Evolutionary conservation across 192 early-diverging fungal species (phyloP).

Genomic region (Coemansia sp.): DNA sequence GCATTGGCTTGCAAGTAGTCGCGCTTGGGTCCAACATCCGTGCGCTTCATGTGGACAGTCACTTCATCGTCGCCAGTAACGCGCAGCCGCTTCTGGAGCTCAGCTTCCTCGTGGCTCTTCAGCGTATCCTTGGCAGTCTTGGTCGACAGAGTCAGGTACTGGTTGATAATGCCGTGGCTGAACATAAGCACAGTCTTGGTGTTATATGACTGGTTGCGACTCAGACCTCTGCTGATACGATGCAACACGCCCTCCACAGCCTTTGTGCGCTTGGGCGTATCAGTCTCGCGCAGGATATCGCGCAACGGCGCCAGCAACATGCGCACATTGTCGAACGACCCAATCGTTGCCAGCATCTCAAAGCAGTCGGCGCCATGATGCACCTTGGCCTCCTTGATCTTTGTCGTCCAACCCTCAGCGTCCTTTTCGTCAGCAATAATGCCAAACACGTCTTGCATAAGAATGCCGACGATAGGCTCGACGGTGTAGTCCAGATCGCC

Average conservation of each 20-base stretch:
- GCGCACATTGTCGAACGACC: constrained; percentile 68
- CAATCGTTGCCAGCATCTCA: constrained; percentile 75
- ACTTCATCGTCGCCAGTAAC: constrained; percentile 50
- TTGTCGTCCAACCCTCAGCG: constrained; percentile 82
- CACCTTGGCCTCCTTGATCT: constrained; percentile 88
- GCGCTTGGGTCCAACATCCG: constrained; percentile 58
- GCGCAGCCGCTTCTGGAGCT: constrained; percentile 59
- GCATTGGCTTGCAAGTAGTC: constrained; percentile 85
- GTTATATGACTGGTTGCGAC: constrained; percentile 70
- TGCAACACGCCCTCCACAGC: constrained; percentile 82
- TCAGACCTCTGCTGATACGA: constrained; percentile 76
- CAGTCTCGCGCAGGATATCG: constrained; percentile 82
- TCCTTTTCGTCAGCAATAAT: constrained; percentile 86
- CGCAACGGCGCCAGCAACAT: constrained; percentile 82
- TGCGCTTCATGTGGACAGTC: constrained; percentile 73
- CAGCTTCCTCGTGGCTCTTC: constrained; percentile 56
- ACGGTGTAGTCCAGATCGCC: constrained; percentile 83
- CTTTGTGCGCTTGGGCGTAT: constrained; percentile 70
- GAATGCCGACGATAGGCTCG: constrained; percentile 67
- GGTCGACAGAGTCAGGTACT: constrained; percentile 78
- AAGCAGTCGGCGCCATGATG: constrained; percentile 85
- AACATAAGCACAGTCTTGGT: constrained; percentile 75
- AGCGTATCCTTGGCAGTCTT: constrained; percentile 56
- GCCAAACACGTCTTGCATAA: constrained; percentile 94
- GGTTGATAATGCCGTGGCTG: constrained; percentile 81